Percentiles rank a stretch among this genome's conserved stretches.
These are phyloP conservation scores for Russula griseocarnosa DNA, from an alignment of 768 basidiomycete species.

Conservation along the genomic window DNA sequence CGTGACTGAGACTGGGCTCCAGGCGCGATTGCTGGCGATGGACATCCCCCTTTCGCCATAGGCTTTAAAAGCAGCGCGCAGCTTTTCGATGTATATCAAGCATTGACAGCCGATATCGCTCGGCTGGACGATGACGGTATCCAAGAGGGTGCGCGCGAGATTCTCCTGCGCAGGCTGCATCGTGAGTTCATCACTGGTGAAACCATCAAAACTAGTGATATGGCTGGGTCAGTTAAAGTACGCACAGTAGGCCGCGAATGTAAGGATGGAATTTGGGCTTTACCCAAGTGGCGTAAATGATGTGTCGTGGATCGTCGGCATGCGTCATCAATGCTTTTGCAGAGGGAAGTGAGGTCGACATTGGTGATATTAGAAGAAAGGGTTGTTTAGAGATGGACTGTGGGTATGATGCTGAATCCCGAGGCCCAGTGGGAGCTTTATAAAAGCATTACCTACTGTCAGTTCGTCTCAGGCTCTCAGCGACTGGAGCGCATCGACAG, in stretches of 20 bases:
- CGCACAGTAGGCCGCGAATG: constrained; percentile 1
- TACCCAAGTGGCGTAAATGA: background rate
- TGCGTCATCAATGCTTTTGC: background rate
- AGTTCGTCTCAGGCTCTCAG: no score
- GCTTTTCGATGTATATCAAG: background rate
- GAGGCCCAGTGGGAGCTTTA: background rate
- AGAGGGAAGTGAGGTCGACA: background rate
- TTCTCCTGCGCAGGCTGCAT: background rate
- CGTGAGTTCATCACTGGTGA: constrained; percentile 2
- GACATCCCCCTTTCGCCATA: background rate
- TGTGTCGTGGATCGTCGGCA: background rate
- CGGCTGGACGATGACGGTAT: background rate
- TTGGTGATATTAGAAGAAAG: background rate
- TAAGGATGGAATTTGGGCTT: background rate
- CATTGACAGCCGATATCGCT: background rate
- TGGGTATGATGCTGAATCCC: background rate
- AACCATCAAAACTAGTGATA: background rate
- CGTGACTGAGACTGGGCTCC: background rate
- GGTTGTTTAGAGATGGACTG: background rate
- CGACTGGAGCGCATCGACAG: background rate
- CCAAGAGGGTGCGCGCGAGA: constrained; percentile 1
- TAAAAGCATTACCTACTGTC: background rate
- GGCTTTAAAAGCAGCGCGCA: background rate
- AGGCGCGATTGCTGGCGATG: background rate
- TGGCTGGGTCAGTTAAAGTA: background rate